These are phyloP conservation scores for Austroboletus festivus DNA, from an alignment of 768 basidiomycete genomes.

Conservation along the genomic window DNA sequence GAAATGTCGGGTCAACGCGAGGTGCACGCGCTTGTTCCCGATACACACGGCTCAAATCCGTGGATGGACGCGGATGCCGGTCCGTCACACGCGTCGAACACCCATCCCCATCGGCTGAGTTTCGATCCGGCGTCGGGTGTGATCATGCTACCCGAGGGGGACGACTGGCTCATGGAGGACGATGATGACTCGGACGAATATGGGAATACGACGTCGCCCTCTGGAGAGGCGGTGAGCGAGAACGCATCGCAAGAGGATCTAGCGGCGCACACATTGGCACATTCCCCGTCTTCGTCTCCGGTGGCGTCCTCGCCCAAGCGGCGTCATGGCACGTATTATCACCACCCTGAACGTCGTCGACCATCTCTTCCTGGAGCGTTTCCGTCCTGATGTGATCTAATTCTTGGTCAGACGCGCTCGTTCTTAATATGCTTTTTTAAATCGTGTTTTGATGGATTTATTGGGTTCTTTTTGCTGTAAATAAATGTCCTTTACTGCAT, in stretches of 20 bases:
- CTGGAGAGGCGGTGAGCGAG: constrained; percentile 13
- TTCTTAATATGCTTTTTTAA: not conserved
- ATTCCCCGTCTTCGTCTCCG: constrained; percentile 13
- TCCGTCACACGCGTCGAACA: constrained; percentile 21
- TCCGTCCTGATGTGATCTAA: constrained; percentile 13
- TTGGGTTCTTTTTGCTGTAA: too few species aligned
- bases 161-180: constrained; percentile 54
- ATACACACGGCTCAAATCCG: constrained; percentile 44
- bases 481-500: too few species aligned
- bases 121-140: constrained; percentile 87
- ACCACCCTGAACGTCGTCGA: constrained; percentile 70
- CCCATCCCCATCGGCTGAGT: constrained; percentile 60
- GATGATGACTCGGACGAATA: constrained; percentile 41
- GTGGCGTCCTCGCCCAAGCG: constrained; percentile 40
- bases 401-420: not conserved
- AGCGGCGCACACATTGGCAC: not conserved
- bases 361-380: constrained; percentile 62
- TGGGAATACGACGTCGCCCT: constrained; percentile 30
- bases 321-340: constrained; percentile 78
- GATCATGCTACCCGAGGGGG: constrained; percentile 80
- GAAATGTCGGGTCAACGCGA: constrained; percentile 2
- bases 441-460: too few species aligned
- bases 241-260: constrained; percentile 26
- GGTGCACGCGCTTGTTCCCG: constrained; percentile 23
- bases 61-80: constrained; percentile 49